phyloP scores from a whole-genome alignment of 208 protist species.

The Crithidia acanthocephali region DNA sequence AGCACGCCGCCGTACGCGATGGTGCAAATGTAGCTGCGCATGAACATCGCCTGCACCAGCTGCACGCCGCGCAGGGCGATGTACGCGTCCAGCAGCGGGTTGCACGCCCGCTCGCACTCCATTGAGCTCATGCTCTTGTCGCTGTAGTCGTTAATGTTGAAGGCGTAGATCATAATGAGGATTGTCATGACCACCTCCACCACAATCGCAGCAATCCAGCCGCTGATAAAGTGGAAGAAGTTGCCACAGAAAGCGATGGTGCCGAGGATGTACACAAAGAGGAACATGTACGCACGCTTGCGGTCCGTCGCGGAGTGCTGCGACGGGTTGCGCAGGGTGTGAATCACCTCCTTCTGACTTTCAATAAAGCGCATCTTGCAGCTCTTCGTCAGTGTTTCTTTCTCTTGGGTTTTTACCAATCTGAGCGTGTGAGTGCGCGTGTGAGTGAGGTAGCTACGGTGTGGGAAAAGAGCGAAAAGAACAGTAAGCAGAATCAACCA shows the following conservation, averaged over 20 bases:
- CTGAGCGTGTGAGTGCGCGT: conserved; percentile 27
- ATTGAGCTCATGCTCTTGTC: conserved; percentile 77
- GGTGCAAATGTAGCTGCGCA: conserved; percentile 53
- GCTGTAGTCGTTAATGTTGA: conserved; percentile 83
- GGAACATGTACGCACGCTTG: conserved; percentile 83
- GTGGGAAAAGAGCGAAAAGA: too few species aligned
- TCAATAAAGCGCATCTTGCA: conserved; percentile 74
- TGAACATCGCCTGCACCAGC: conserved; percentile 56
- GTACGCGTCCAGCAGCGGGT: conserved; percentile 79
- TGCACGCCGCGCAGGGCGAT: conserved; percentile 68
- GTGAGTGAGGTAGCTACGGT: too few species aligned
- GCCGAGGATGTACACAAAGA: conserved; percentile 73
- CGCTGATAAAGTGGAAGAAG: conserved; percentile 79
- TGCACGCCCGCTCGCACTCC: conserved; percentile 82
- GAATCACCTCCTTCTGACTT: conserved; percentile 75
- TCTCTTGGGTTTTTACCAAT: too few species aligned
- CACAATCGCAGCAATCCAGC: conserved; percentile 67
- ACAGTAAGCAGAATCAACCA: too few species aligned
- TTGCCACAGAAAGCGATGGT: conserved; percentile 54
- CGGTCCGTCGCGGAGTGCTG: conserved; percentile 78
- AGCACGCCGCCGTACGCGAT: conserved; percentile 43
- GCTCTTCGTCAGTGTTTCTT: not conserved
- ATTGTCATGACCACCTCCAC: conserved; percentile 75
- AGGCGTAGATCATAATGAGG: conserved; percentile 72
- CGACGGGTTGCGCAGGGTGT: conserved; percentile 58